Evolutionary conservation across 2,329 filamentous ascomycete species (phyloP).

Genomic region (Aquanectria penicillioides): DNA sequence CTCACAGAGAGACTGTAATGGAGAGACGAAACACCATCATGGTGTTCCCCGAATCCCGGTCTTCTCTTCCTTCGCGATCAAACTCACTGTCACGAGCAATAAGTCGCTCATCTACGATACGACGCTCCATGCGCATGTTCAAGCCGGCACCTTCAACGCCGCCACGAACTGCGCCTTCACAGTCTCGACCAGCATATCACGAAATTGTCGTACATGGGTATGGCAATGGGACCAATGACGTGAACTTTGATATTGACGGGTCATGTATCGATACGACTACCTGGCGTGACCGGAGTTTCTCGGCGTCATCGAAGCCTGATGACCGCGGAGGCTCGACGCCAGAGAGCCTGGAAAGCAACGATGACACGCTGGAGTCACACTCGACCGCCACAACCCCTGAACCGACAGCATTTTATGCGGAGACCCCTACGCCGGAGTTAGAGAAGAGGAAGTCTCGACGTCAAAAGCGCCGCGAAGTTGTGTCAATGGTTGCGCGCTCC

Average conservation of each 20-base stretch:
- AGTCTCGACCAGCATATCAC: slow-evolving; percentile 48
- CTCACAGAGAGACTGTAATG: slow-evolving; percentile 42
- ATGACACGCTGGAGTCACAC: slow-evolving; percentile 40
- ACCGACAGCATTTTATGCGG: slow-evolving; percentile 29
- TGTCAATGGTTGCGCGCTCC: slow-evolving; percentile 40
- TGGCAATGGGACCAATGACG: slow-evolving; percentile 61
- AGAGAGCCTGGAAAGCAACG: slow-evolving; percentile 41
- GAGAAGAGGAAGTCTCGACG: slow-evolving; percentile 36
- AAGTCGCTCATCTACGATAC: slow-evolving; percentile 47
- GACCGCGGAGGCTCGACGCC: slow-evolving; percentile 31
- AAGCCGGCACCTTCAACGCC: slow-evolving; percentile 33
- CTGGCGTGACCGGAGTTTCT: slow-evolving; percentile 37
- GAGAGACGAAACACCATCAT: slow-evolving; percentile 16
- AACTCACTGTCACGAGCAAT: slow-evolving; percentile 45
- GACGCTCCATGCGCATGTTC: slow-evolving; percentile 47
- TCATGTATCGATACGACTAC: slow-evolving; percentile 16
- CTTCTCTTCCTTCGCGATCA: slow-evolving; percentile 36
- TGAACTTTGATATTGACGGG: slow-evolving; percentile 37
- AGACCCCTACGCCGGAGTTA: slow-evolving; percentile 23
- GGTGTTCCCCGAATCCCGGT: slow-evolving; percentile 29
- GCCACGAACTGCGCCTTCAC: slow-evolving; percentile 24
- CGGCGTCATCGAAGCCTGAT: slow-evolving; percentile 41
- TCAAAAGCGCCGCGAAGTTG: slow-evolving; percentile 43
- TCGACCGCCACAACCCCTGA: slow-evolving; percentile 32
- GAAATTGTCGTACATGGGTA: slow-evolving; percentile 65